Percentiles rank a stretch among this genome's conserved stretches.
phyloP scores from a whole-genome alignment of 2,329 filamentous ascomycete genomes.

The Arthrobotrys pseudoclavata region DNA sequence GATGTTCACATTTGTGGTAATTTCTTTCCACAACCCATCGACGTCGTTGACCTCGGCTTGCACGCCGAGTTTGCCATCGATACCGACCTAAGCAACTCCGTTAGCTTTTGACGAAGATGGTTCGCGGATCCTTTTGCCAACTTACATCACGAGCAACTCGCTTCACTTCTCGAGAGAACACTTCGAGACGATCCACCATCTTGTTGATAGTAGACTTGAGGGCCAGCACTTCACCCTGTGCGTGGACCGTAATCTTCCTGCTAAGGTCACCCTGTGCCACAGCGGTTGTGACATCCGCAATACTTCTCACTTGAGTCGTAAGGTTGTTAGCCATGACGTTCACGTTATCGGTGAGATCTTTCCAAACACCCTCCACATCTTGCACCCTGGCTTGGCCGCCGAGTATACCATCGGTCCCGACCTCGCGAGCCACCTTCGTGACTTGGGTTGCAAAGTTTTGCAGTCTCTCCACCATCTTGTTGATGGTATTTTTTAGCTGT shows the following conservation, averaged over 20 bases:
- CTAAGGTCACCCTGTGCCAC: conserved; percentile 92
- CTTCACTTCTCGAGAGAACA: conserved; percentile 96
- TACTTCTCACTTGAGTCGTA: conserved; percentile 92
- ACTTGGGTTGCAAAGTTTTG: conserved; percentile 97
- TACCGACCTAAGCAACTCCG: conserved; percentile 70
- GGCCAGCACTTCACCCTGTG: conserved; percentile 92
- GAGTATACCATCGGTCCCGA: conserved; percentile 93
- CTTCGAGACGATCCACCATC: conserved; percentile 95
- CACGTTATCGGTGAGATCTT: conserved; percentile 91
- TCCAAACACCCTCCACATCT: conserved; percentile 96
- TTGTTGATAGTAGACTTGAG: conserved; percentile 98
- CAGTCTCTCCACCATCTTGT: conserved; percentile 98
- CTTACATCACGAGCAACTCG: conserved; percentile 90
- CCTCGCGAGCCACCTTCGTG: conserved; percentile 91
- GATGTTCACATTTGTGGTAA: conserved; percentile 95
- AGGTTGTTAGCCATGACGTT: conserved; percentile 91
- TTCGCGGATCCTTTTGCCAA: background rate
- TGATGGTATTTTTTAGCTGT: conserved; percentile 96
- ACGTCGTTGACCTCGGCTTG: conserved; percentile 95
- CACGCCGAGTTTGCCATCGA: conserved; percentile 98
- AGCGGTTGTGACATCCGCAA: conserved; percentile 83
- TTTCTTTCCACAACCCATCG: conserved; percentile 96
- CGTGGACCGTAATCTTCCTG: conserved; percentile 94
- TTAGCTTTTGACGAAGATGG: background rate
- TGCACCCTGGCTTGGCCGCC: conserved; percentile 89